Evolutionary conservation across 2,329 filamentous ascomycete genomes (phyloP).

Genomic region (Mycosphaerella sp.): DNA sequence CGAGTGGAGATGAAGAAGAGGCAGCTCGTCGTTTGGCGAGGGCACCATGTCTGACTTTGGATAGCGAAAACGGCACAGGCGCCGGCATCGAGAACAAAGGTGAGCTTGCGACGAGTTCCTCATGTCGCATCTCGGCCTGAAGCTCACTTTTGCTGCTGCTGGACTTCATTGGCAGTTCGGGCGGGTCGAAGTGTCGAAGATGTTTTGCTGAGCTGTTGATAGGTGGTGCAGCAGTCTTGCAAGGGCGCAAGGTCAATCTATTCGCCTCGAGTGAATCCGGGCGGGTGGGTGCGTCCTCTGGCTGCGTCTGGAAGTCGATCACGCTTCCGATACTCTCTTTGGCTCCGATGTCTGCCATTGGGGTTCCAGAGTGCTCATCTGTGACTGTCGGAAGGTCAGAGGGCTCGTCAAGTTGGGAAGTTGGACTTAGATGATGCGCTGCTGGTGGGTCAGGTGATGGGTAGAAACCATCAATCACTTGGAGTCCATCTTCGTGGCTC

Average conservation of each 20-base stretch:
- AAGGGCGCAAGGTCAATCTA: neutral
- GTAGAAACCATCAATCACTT: slow-evolving; percentile 17
- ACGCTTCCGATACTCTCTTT: neutral
- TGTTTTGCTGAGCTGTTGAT: neutral
- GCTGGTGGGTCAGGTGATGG: neutral
- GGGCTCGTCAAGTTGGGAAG: neutral
- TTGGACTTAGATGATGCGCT: neutral
- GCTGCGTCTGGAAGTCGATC: neutral
- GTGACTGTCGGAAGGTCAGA: neutral
- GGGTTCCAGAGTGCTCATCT: neutral
- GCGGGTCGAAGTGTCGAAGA: neutral
- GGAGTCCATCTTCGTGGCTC: slow-evolving; percentile 12
- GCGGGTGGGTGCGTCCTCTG: neutral
- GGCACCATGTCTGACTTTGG: neutral
- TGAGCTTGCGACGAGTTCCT: slow-evolving; percentile 11
- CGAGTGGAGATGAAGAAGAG: neutral
- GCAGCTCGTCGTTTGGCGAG: neutral
- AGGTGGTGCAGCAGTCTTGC: neutral
- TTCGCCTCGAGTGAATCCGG: neutral
- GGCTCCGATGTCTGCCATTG: slow-evolving; percentile 7
- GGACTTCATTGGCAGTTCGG: slow-evolving; percentile 1
- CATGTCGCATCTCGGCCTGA: slow-evolving; percentile 20
- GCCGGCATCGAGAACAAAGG: neutral
- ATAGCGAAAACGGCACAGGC: neutral
- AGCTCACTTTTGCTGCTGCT: slow-evolving; percentile 13